These are phyloP conservation scores for Sporothrix euskadiensis DNA, from an alignment of 2,329 filamentous ascomycete species.

Conservation along the genomic window DNA sequence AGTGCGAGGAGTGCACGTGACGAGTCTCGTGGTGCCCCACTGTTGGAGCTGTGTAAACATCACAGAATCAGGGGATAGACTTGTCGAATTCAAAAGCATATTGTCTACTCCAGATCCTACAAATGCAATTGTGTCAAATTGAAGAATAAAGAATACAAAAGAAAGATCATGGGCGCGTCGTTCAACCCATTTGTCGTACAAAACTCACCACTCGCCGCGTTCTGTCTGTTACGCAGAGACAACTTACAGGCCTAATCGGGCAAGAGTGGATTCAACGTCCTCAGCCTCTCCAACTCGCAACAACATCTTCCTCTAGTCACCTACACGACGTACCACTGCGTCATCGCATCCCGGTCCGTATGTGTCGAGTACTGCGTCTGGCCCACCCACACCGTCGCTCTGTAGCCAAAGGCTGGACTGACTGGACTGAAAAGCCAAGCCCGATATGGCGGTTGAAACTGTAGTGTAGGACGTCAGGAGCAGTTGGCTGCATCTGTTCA, in stretches of 20 bases:
- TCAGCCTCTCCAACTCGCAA: neutral
- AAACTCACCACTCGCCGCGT: neutral
- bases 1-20: neutral
- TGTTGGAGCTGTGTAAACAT: neutral
- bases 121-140: neutral
- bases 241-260: neutral
- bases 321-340: constrained; percentile 34
- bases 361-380: constrained; percentile 33
- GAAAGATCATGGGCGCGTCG: neutral
- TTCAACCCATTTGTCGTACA: neutral
- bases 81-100: too few species aligned
- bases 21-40: neutral
- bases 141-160: neutral
- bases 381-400: constrained; percentile 34
- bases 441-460: neutral
- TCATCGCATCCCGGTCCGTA: constrained; percentile 35
- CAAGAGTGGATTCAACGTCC: neutral
- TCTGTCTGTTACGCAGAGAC: neutral
- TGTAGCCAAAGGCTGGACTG: neutral
- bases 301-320: neutral
- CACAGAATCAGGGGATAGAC: too few species aligned
- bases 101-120: too few species aligned
- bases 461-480: neutral
- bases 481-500: neutral
- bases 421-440: neutral